Base-by-base conservation (phyloP, 139 green algal species). In the Trebouxia sp. region DNA sequence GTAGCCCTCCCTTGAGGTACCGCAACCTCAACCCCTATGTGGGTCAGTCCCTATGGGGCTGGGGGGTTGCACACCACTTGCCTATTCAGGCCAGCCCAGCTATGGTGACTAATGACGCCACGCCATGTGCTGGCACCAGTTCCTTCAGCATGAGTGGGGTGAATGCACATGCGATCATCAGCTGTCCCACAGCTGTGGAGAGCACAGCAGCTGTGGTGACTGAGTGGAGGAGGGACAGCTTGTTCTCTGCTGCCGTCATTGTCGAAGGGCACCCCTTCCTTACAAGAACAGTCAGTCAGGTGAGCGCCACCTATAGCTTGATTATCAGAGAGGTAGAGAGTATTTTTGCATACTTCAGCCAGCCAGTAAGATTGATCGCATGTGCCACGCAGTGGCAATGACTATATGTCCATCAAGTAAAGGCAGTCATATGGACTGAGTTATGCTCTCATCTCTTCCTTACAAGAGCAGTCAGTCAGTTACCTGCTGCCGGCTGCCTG, bases 121-220 rank as follows among this genome's bases (percentile, higher is more conserved):
- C 35, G 56, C 77, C 17, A 30, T 17, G 24, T 55, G 58, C 38
- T 87, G 83, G 91, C 26, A 95, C 89, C 10, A 93, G 88, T 87
- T 91, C 84, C 9, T 95, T 95, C 76, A 90, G 89, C 66, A 95
- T 95, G 91, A 89, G 79, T 35, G 91, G 91, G 8, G 89, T 93
- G 74, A 95, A 95, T 72, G 89, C 91, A 10, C 89, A 94, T 56
- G 62, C 65, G 1, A 51, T 90, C 83, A 83, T 48, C 80, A 92
- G 47, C 5, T 92, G 41, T 15, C 62, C 62, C n/a, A 15, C 17
- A 72, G 12, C 62, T n/a, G 5, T 35, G 43, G 62, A 72, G 32
- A 35, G 12, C n/a, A 43, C 8, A 45, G 28, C 32, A 72, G 20
- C 20, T 9, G 62, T 72, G 15, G 6, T 15, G 9, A 43, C 6